Percentiles rank a stretch among this genome's conserved stretches.
These are phyloP conservation scores for Dipodascus geniculatus DNA, from an alignment of 805 yeast species.

Conservation along the genomic window DNA sequence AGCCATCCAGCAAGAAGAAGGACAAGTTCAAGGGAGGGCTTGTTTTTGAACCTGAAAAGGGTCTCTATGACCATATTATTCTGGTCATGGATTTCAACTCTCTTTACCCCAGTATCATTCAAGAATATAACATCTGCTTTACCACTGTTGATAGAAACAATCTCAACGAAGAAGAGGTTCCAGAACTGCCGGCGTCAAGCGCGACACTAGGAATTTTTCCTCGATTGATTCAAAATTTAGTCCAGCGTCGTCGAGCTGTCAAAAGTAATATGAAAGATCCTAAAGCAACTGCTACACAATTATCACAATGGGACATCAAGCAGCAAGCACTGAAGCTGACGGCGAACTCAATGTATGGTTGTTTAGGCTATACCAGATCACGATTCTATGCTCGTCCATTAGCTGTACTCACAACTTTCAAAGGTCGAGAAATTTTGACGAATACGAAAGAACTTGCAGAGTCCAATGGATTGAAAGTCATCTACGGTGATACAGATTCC, in stretches of 20 bases:
- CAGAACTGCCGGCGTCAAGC: constrained; percentile 51
- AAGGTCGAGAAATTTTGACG: constrained; percentile 91
- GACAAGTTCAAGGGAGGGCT: constrained; percentile 85
- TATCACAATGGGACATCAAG: constrained; percentile 82
- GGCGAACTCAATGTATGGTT: constrained; percentile 99
- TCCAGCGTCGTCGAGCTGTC: constrained; percentile 85
- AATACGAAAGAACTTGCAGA: constrained; percentile 91
- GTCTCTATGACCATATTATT: constrained; percentile 77
- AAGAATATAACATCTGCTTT: constrained; percentile 93
- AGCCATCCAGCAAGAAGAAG: constrained; percentile 39
- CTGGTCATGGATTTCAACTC: constrained; percentile 98
- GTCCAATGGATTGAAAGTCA: constrained; percentile 66
- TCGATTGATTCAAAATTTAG: constrained; percentile 67
- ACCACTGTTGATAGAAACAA: constrained; percentile 75
- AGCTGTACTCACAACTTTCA: constrained; percentile 89
- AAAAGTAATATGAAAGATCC: constrained; percentile 75
- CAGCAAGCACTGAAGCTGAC: constrained; percentile 94
- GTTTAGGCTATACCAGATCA: constrained; percentile 84
- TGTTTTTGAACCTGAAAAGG: constrained; percentile 94
- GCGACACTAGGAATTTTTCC: constrained; percentile 76
- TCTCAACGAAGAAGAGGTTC: constrained; percentile 44
- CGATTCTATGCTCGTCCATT: constrained; percentile 92
- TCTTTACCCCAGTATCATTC: constrained; percentile 92
- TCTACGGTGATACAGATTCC: constrained; percentile 98
- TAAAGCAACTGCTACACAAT: constrained; percentile 39